Conservation (phyloP, 1,284 basidiomycete species). For the Irpex sp. region DNA sequence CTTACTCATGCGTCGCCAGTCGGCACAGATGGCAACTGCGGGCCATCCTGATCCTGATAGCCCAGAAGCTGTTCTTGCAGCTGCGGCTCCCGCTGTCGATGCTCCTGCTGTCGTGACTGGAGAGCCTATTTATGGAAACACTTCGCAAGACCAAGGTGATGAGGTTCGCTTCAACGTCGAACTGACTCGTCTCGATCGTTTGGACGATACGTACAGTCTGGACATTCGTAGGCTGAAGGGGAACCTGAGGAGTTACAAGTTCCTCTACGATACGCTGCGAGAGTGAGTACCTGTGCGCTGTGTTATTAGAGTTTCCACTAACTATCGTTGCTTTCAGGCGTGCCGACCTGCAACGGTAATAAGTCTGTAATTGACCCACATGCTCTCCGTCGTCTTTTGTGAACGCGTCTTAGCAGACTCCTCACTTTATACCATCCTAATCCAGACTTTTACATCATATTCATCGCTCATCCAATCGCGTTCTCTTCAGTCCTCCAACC, state of each 20-base stretch:
- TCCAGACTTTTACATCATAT: background rate
- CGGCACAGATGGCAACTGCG: constrained; percentile 64
- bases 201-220: constrained; percentile 84
- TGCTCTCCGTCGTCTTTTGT: background rate
- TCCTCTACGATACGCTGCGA: constrained; percentile 86
- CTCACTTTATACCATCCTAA: constrained; percentile 2
- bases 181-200: constrained; percentile 81
- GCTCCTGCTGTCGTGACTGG: constrained; percentile 22
- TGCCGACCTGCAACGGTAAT: constrained; percentile 41
- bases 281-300: constrained; percentile 54
- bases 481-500: background rate
- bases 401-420: background rate
- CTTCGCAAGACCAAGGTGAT: constrained; percentile 77
- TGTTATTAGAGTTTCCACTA: constrained; percentile 3
- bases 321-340: constrained; percentile 28
- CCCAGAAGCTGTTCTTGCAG: constrained; percentile 23
- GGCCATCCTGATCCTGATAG: constrained; percentile 22
- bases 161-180: constrained; percentile 94
- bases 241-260: constrained; percentile 92
- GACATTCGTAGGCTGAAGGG: constrained; percentile 91
- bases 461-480: background rate
- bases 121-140: constrained; percentile 77
- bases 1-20: constrained; percentile 82
- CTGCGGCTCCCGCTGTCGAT: constrained; percentile 18
- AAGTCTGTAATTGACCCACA: background rate